A percentile compares a stretch with the other conserved stretches of the same genome.
Conservation (phyloP, 768 basidiomycete species). For the Podaxis carcinomalis region DNA sequence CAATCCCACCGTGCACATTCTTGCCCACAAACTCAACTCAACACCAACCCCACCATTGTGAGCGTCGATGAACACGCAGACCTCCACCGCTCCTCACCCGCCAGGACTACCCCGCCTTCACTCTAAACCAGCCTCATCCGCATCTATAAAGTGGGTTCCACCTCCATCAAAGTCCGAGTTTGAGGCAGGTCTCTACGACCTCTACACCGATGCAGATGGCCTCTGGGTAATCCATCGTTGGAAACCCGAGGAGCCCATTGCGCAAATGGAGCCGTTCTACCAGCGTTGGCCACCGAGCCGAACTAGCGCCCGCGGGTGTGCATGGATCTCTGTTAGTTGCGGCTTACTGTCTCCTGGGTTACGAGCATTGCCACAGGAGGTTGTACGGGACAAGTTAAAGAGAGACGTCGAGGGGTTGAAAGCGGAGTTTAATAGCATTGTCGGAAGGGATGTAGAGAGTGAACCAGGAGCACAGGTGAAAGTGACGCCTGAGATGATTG, state of each 20-base stretch:
- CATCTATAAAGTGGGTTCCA: conserved; percentile 13
- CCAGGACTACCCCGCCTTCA: no score
- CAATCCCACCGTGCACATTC: no score
- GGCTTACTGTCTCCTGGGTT: conserved; percentile 11
- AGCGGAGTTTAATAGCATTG: conserved; percentile 15
- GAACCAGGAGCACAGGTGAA: background rate
- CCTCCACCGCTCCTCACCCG: background rate
- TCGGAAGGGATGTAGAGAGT: conserved; percentile 7
- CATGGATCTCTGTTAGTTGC: conserved; percentile 31
- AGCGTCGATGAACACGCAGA: no score
- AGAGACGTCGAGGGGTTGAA: conserved; percentile 12
- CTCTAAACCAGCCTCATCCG: background rate
- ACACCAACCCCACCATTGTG: no score
- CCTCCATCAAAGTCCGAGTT: conserved; percentile 13
- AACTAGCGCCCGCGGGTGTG: conserved; percentile 25
- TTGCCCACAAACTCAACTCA: no score
- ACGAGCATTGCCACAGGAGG: conserved; percentile 5
- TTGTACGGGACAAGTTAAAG: conserved; percentile 2
- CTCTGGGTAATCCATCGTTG: conserved; percentile 1
- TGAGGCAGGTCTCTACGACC: conserved; percentile 7
- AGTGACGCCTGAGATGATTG: conserved; percentile 27
- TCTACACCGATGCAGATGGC: conserved; percentile 20
- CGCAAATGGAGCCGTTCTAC: conserved; percentile 23
- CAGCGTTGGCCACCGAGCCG: conserved; percentile 35
- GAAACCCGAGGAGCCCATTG: conserved; percentile 16